Evolutionary conservation across 768 basidiomycete species (phyloP).

Genomic region (Panus rudis): DNA sequence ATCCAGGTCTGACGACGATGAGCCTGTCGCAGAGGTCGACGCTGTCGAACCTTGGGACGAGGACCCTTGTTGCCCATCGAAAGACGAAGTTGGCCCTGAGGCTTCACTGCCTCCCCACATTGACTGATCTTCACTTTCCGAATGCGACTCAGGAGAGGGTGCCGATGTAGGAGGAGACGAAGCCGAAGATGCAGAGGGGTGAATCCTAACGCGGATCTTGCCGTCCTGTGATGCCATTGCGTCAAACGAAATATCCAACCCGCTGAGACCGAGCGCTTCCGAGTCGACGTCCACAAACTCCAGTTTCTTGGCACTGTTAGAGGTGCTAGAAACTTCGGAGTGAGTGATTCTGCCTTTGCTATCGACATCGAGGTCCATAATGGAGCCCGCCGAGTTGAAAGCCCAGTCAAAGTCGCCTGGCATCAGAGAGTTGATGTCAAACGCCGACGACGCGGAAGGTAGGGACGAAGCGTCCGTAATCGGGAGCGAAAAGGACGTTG

Average conservation of each 20-base stretch:
- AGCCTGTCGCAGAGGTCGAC: conserved; percentile 7
- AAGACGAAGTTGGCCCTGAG: conserved; percentile 3
- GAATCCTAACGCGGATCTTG: conserved; percentile 68
- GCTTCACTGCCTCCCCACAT: conserved; percentile 25
- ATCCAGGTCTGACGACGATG: conserved; percentile 16
- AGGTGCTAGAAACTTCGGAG: conserved; percentile 13
- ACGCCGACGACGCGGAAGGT: conserved; percentile 34
- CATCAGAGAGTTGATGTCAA: conserved; percentile 26
- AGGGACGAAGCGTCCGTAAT: conserved; percentile 29
- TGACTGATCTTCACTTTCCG: conserved; percentile 20
- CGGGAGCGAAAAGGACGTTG: conserved; percentile 51
- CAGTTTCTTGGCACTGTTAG: conserved; percentile 34
- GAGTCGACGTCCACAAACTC: conserved; percentile 53
- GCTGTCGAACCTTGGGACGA: conserved; percentile 1
- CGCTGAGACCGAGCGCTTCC: conserved; percentile 43
- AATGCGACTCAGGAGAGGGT: conserved; percentile 23
- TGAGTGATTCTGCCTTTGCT: conserved; percentile 24
- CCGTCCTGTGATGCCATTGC: conserved; percentile 55
- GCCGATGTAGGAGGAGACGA: conserved; percentile 28
- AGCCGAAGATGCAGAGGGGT: conserved; percentile 35
- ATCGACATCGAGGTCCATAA: conserved; percentile 26
- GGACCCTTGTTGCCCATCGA: too few species aligned
- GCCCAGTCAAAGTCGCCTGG: conserved; percentile 41
- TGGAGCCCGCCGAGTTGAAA: conserved; percentile 14
- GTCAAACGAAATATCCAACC: conserved; percentile 70